Evolutionary conservation across 345 rosid genomes (phyloP), one percentile per base, ranked within the genome.

Genomic region (Carallia brachiata): DNA sequence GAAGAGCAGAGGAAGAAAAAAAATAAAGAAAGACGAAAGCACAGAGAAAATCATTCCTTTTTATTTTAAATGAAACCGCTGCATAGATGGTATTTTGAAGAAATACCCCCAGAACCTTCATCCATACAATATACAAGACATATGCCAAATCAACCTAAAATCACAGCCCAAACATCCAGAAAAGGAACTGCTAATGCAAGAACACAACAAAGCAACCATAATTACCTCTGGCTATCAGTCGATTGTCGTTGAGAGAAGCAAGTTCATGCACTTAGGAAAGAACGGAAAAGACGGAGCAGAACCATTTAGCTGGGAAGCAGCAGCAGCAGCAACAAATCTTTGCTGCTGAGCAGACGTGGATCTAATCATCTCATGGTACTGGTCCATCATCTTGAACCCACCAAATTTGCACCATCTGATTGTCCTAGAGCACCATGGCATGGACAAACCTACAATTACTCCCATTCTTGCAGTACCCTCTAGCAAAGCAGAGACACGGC

Each of bases 281-380:
- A 80, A 88, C 74, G 95, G 91, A 23, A 85, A 84, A 60, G 86
- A 61, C n/a, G 85, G 55, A 52, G 85, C 62, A 31, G 82, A 68
- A 66, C 80, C 73, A 75, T 81, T 63, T 53, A 78, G 86, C 78
- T 84, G 86, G 47, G 89, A 81, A 68, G 85, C 84, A 72, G 79
- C 83, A 67, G 87, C 79, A 48, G n/a, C n/a, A n/a, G n/a, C n/a
- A n/a, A n/a, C n/a, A n/a, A 84, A 65, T 76, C 90, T 74, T 71
- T 83, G 92, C 40, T 88, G 97, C 39, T 88, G 96, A 27, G 86
- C 89, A 30, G 96, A 82, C 76, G 90, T 90, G 31, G 98, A 90
- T 84, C 98, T 85, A 60, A 89, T 89, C 76, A 93, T 65, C 83
- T 93, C 91, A 63, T 80, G 87, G 62, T 79, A 84, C 78, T 86